phyloP scores from a whole-genome alignment of 306 rosid species.

The Sesbania bispinosa region DNA sequence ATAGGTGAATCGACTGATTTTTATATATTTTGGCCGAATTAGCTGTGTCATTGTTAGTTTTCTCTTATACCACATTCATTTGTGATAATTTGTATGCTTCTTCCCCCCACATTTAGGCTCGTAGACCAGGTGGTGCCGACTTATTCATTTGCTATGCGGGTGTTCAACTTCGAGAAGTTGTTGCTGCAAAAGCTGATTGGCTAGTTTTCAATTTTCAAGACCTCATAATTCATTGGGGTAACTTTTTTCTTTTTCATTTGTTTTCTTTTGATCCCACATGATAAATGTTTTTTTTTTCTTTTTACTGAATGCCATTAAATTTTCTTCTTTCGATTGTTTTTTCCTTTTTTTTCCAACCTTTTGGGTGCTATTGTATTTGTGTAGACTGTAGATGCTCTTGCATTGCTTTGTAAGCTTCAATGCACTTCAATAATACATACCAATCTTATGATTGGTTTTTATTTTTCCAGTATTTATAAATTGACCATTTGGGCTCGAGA shows the following conservation, averaged over 20 bases:
- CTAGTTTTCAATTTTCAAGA: constrained; percentile 56
- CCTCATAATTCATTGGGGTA: constrained; percentile 47
- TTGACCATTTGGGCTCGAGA: neutral
- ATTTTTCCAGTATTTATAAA: neutral
- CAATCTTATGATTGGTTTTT: neutral
- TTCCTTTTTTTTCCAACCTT: neutral
- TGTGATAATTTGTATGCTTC: neutral
- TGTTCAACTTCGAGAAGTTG: constrained; percentile 78
- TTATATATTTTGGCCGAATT: neutral
- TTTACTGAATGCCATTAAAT: neutral
- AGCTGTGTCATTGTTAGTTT: neutral
- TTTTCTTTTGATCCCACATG: neutral
- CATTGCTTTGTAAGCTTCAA: neutral
- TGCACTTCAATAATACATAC: neutral
- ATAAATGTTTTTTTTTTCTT: neutral
- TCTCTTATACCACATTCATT: neutral
- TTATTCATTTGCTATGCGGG: constrained; percentile 85
- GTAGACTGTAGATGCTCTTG: neutral
- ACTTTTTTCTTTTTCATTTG: neutral
- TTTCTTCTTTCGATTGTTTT: neutral
- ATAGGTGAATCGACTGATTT: neutral
- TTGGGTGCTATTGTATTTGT: neutral
- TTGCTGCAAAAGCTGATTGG: constrained; percentile 92
- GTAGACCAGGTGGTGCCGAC: constrained; percentile 88
- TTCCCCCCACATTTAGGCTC: constrained; percentile 48